Percentiles rank a stretch among this genome's conserved stretches.
phyloP scores from a whole-genome alignment of 768 basidiomycete species.

The Saitozyma podzolica region DNA sequence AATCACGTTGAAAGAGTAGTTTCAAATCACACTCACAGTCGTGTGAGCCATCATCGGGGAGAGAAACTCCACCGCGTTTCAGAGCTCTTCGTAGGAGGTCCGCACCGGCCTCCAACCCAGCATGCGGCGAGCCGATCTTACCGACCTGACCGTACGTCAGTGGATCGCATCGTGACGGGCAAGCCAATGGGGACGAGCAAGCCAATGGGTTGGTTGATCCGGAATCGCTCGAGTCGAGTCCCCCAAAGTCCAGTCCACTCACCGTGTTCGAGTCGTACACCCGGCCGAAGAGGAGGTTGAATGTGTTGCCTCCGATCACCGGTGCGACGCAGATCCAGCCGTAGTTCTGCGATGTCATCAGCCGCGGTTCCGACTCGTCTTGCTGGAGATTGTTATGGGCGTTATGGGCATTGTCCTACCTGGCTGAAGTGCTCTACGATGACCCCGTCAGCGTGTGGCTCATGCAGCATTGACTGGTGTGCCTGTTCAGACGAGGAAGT shows the following conservation, averaged over 20 bases:
- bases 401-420: constrained; percentile 5
- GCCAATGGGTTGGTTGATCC: too few species aligned
- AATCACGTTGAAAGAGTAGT: background rate
- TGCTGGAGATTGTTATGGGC: background rate
- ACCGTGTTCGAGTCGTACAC: constrained; percentile 73
- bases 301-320: constrained; percentile 71
- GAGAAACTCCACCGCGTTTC: constrained; percentile 15
- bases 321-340: constrained; percentile 74
- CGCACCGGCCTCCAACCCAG: background rate
- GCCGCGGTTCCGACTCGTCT: constrained; percentile 39
- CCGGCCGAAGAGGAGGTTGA: constrained; percentile 78
- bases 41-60: constrained; percentile 32
- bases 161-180: background rate
- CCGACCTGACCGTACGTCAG: constrained; percentile 17
- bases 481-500: too few species aligned
- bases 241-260: constrained; percentile 10
- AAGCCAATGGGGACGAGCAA: background rate
- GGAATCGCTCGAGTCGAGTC: too few species aligned
- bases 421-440: constrained; percentile 31
- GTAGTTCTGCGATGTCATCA: constrained; percentile 67
- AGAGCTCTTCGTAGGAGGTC: background rate
- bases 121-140: constrained; percentile 14
- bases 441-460: background rate
- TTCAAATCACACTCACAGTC: constrained; percentile 26
- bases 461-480: too few species aligned